Evolutionary conservation across 1,284 basidiomycete species (phyloP).

Genomic region (Ceratobasidium sp.): DNA sequence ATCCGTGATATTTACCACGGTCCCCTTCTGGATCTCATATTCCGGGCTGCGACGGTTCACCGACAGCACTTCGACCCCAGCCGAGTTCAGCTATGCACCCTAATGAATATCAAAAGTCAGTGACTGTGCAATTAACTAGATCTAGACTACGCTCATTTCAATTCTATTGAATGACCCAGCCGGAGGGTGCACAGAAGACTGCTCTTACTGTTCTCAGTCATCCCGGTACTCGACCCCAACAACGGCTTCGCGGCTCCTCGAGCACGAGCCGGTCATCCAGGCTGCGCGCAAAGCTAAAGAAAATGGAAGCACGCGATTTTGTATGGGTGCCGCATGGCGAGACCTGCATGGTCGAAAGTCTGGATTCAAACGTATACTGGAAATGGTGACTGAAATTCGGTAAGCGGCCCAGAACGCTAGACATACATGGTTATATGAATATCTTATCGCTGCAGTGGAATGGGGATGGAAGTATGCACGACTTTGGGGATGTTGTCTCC

Average conservation of each 20-base stretch:
- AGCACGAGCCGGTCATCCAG: conserved; percentile 91
- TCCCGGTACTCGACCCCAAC: conserved; percentile 91
- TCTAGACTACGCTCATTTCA: conserved; percentile 10
- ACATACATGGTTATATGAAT: conserved; percentile 31
- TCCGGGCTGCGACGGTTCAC: conserved; percentile 85
- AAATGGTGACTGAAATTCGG: conserved; percentile 79
- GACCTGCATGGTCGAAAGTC: conserved; percentile 94
- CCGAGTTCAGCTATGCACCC: conserved; percentile 95
- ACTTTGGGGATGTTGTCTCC: conserved; percentile 97
- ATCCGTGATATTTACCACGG: conserved; percentile 82
- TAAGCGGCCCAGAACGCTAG: conserved; percentile 41
- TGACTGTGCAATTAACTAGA: conserved; percentile 49
- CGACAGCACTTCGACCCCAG: conserved; percentile 87
- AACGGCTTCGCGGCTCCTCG: conserved; percentile 88
- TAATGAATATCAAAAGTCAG: conserved; percentile 99
- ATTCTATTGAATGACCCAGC: conserved; percentile 61
- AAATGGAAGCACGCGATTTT: conserved; percentile 97
- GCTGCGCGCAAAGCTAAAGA: conserved; percentile 93
- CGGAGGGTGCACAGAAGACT: conserved; percentile 97
- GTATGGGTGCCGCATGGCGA: conserved; percentile 99
- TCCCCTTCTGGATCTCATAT: conserved; percentile 89
- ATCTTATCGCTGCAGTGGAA: conserved; percentile 70
- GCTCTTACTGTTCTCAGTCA: conserved; percentile 98
- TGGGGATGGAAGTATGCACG: conserved; percentile 98
- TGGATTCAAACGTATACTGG: conserved; percentile 91